These are phyloP conservation scores for Clarkia xantiana DNA, from an alignment of 345 rosid species.

Conservation along the genomic window DNA sequence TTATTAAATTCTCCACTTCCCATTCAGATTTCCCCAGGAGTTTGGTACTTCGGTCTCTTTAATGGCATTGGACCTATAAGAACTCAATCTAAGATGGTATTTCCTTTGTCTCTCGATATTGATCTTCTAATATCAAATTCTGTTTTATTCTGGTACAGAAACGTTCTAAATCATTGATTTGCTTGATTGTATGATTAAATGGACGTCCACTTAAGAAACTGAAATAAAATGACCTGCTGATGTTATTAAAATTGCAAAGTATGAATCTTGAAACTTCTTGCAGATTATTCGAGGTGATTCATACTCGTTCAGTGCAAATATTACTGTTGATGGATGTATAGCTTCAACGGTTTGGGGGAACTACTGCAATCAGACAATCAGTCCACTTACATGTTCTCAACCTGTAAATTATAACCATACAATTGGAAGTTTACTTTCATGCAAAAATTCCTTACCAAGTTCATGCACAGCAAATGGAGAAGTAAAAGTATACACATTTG, in stretches of 20 bases:
- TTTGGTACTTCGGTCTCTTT: slow-evolving; percentile 82
- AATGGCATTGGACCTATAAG: slow-evolving; percentile 78
- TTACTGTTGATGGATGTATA: slow-evolving; percentile 78
- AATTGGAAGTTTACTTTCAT: slow-evolving; percentile 34
- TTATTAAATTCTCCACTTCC: slow-evolving; percentile 6
- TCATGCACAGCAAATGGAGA: slow-evolving; percentile 45
- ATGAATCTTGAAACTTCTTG: neutral
- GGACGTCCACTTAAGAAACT: no score
- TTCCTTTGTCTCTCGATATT: neutral
- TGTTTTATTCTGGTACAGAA: neutral
- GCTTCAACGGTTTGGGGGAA: slow-evolving; percentile 65
- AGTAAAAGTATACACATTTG: slow-evolving; percentile 49
- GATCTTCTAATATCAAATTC: neutral
- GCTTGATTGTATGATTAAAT: no score
- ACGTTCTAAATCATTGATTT: no score
- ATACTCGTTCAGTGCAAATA: slow-evolving; percentile 66
- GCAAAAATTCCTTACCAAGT: slow-evolving; percentile 33
- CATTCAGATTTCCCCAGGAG: slow-evolving; percentile 72
- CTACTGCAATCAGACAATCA: slow-evolving; percentile 71
- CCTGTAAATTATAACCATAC: slow-evolving; percentile 21
- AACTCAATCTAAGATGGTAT: slow-evolving; percentile 88
- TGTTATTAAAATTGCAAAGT: no score
- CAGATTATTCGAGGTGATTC: slow-evolving; percentile 64
- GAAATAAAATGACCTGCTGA: no score
- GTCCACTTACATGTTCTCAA: slow-evolving; percentile 47